Evolutionary conservation across 306 rosid genomes (phyloP), one percentile per base, ranked within the genome.

Genomic region (Lupinus albus): DNA sequence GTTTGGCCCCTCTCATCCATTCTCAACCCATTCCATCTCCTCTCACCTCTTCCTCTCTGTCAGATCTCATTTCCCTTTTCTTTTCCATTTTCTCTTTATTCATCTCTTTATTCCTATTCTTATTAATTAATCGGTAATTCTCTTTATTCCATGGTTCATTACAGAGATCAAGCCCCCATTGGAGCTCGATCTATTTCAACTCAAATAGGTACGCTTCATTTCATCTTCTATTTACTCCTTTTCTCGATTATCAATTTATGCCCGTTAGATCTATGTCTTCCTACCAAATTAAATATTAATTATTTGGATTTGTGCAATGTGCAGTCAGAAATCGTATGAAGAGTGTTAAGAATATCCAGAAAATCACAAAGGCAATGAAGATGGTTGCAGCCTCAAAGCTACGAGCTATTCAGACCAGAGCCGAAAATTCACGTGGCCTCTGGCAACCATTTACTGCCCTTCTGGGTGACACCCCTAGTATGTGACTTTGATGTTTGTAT

Each of bases 331-430:
- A 75, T 70, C 85, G 99, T 45, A 93, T 93, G 99, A 90, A 90
- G 89, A 93, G 97, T 93, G 97, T 93, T 66, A 93, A 83, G 79
- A 93, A 70, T 84, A 93, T 93, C 65, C 99, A 93, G 86, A 93
- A 93, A 67, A 93, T 93, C 66, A 93, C 99, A 12, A 93, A 93
- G 86, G 99, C 99, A 11, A 93, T 93, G 99, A 93, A 93, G 75
- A 93, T 93, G 99, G 99, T 93, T 85, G 99, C 99, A 68, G 99
- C 99, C 4, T 93, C 99, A 11, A 93, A 90, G 82, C 86, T 93
- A 10, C 74, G 97, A 8, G 99, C 94, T 25, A 84, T 93, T 79
- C 99, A 93, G 78, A 69, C 79, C 48, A 83, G 79, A 77, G 74
- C 99, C 70, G 97, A 93, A 81, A 90, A 90, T 36, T 93, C 99